Conservation (phyloP, 805 yeast species). For the Yarrowia divulgata region DNA sequence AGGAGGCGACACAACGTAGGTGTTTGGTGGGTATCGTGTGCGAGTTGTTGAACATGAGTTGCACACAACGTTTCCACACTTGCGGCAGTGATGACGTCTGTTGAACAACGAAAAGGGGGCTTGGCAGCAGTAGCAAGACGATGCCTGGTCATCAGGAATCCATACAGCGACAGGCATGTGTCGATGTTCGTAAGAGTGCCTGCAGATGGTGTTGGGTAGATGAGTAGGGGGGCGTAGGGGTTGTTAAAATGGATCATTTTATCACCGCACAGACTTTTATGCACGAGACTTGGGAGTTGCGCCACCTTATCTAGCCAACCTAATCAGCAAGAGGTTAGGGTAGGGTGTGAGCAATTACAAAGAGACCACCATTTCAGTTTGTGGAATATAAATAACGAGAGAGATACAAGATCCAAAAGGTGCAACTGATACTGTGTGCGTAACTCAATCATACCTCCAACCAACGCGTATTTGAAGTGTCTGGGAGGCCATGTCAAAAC, state of each 20-base stretch:
- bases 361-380: too few species aligned
- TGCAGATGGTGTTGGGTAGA: neutral
- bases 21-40: slow-evolving; percentile 64
- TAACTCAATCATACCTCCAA: too few species aligned
- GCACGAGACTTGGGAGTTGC: slow-evolving; percentile 37
- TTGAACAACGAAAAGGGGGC: slow-evolving; percentile 62
- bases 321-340: neutral
- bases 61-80: slow-evolving; percentile 82
- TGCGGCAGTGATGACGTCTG: slow-evolving; percentile 79
- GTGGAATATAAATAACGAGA: too few species aligned
- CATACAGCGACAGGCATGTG: slow-evolving; percentile 36
- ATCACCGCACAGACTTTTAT: slow-evolving; percentile 34
- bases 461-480: too few species aligned
- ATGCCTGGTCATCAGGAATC: slow-evolving; percentile 29
- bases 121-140: slow-evolving; percentile 63
- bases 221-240: neutral
- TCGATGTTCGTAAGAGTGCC: neutral
- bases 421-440: too few species aligned
- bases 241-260: slow-evolving; percentile 3
- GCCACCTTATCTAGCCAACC: slow-evolving; percentile 28
- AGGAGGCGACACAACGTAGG: slow-evolving; percentile 65
- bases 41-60: slow-evolving; percentile 65
- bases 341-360: too few species aligned
- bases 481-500: too few species aligned
- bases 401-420: too few species aligned